A percentile compares a stretch with the other conserved stretches of the same genome.
Conservation (phyloP, 2,329 filamentous ascomycete genomes). For the Allantophomopsis cytisporea region DNA sequence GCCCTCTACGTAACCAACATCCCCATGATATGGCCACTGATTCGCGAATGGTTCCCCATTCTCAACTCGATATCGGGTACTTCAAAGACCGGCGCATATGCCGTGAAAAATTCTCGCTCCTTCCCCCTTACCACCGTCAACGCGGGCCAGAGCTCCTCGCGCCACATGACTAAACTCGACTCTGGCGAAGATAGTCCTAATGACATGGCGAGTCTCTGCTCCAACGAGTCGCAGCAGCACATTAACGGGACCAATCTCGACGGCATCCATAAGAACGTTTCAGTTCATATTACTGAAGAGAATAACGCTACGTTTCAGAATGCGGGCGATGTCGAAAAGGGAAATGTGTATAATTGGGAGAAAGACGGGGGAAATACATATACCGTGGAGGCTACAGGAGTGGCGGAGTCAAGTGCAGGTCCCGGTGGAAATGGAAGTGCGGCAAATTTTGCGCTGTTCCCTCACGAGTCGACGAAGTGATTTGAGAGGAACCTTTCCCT, state of each 20-base stretch:
- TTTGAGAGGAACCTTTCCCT: too few species aligned
- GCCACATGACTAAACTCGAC: neutral
- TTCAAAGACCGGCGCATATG: neutral
- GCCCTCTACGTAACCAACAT: slow-evolving; percentile 35
- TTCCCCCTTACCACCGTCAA: neutral
- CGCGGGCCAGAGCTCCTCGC: neutral
- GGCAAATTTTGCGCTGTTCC: too few species aligned
- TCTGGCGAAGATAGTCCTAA: neutral
- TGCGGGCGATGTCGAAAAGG: neutral
- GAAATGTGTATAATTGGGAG: neutral
- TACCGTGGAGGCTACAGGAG: too few species aligned
- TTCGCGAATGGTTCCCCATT: slow-evolving; percentile 19
- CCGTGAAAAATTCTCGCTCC: neutral
- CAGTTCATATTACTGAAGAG: neutral
- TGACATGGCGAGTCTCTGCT: neutral
- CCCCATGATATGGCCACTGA: slow-evolving; percentile 36
- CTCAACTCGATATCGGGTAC: neutral
- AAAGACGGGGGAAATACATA: too few species aligned
- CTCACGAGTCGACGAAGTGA: too few species aligned
- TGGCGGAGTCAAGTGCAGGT: too few species aligned
- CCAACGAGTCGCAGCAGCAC: neutral
- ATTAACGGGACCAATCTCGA: neutral
- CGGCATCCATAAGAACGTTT: neutral
- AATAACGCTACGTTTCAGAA: neutral
- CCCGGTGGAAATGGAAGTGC: too few species aligned